These are phyloP conservation scores for Delonix regia DNA, from an alignment of 306 rosid species.

Conservation along the genomic window DNA sequence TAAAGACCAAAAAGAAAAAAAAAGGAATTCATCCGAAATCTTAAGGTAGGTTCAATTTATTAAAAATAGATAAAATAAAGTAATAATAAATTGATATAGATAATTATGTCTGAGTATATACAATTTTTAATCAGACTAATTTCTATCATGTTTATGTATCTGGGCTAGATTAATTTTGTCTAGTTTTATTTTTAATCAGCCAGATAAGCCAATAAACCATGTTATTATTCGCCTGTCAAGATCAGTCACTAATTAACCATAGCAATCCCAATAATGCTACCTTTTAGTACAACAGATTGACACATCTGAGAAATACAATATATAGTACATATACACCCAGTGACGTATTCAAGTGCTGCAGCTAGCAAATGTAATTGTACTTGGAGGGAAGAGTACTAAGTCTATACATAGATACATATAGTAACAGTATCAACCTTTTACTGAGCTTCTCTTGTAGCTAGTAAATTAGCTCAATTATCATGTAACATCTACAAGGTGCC, in stretches of 20 bases:
- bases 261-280: not conserved
- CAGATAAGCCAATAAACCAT: no score
- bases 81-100: no score
- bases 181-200: no score
- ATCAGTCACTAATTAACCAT: not conserved
- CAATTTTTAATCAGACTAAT: no score
- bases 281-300: not conserved
- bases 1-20: no score
- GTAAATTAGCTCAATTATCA: not conserved
- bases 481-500: not conserved
- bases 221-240: constrained; percentile 6
- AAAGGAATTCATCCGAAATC: no score
- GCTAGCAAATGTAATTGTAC: not conserved
- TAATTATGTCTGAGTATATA: no score
- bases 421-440: not conserved
- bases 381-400: not conserved
- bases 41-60: no score
- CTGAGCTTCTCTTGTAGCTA: not conserved
- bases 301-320: not conserved
- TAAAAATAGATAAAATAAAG: no score
- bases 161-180: no score
- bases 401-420: not conserved
- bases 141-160: no score
- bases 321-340: not conserved
- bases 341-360: not conserved